Conservation (phyloP, 768 basidiomycete genomes). For the Mycena sanguinolenta region DNA sequence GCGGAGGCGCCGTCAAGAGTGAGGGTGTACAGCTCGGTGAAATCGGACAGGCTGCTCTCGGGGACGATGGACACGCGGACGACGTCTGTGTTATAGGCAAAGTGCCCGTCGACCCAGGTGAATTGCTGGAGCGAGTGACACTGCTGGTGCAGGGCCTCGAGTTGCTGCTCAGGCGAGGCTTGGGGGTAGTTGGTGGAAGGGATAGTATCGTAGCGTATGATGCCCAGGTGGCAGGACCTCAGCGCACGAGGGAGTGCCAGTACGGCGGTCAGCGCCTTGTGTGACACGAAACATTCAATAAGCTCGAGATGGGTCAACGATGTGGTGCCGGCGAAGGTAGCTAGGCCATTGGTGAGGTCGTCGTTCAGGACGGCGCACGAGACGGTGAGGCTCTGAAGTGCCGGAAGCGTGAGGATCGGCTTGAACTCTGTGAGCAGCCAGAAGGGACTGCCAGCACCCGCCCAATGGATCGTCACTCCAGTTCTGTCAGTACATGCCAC, state of each 20-base stretch:
- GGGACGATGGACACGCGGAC: constrained; percentile 2
- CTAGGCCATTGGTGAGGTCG: not conserved
- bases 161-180: no score
- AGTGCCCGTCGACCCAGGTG: constrained; percentile 13
- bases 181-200: not conserved
- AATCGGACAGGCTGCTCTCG: constrained; percentile 6
- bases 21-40: constrained; percentile 11
- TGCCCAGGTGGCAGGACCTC: constrained; percentile 4
- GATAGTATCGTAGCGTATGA: constrained; percentile 5
- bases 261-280: constrained; percentile 10
- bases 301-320: constrained; percentile 12
- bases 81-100: constrained; percentile 11
- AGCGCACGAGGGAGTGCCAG: not conserved
- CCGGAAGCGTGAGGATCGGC: no score
- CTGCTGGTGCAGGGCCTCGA: no score
- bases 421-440: constrained; percentile 20
- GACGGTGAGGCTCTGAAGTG: constrained; percentile 9
- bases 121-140: no score
- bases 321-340: constrained; percentile 10
- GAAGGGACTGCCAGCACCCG: constrained; percentile 3
- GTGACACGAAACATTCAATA: no score
- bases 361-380: not conserved
- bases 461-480: constrained; percentile 19
- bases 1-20: constrained; percentile 8
- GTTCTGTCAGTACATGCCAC: constrained; percentile 4